These are phyloP conservation scores for Alliaria petiolata DNA, from an alignment of 345 rosid species.

Conservation along the genomic window DNA sequence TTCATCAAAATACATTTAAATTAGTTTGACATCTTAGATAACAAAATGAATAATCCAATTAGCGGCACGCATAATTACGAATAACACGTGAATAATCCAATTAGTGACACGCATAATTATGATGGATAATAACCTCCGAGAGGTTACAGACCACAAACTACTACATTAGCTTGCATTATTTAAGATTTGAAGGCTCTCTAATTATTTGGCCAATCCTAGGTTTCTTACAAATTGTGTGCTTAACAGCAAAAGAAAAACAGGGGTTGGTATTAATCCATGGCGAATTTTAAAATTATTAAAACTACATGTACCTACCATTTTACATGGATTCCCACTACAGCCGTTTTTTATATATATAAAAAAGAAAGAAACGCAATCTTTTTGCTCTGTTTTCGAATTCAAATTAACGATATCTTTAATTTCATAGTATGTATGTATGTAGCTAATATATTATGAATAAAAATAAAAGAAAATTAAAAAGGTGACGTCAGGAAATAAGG, in stretches of 20 bases:
- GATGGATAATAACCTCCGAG: slow-evolving; percentile 8
- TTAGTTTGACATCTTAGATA: background rate
- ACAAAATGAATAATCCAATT: slow-evolving; percentile 4
- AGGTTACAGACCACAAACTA: background rate
- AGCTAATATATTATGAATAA: background rate
- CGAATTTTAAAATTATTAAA: background rate
- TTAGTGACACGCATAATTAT: slow-evolving; percentile 9
- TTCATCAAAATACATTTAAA: background rate
- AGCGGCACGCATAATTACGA: slow-evolving; percentile 11
- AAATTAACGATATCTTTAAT: no score
- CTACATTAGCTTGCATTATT: background rate
- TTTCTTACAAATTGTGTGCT: slow-evolving; percentile 7
- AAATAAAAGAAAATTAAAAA: background rate
- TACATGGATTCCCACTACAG: slow-evolving; percentile 29
- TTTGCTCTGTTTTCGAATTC: background rate
- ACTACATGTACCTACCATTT: slow-evolving; percentile 16
- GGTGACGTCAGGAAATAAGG: slow-evolving; percentile 24
- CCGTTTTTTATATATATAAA: background rate
- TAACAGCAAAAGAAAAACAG: background rate
- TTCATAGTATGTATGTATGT: no score
- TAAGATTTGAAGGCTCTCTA: background rate
- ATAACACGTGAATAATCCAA: slow-evolving; percentile 2
- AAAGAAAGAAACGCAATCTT: background rate
- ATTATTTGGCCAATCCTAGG: slow-evolving; percentile 7
- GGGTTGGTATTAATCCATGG: slow-evolving; percentile 18